phyloP scores from a whole-genome alignment of 164 flowering plant genomes.

The Magnolia sinica region DNA sequence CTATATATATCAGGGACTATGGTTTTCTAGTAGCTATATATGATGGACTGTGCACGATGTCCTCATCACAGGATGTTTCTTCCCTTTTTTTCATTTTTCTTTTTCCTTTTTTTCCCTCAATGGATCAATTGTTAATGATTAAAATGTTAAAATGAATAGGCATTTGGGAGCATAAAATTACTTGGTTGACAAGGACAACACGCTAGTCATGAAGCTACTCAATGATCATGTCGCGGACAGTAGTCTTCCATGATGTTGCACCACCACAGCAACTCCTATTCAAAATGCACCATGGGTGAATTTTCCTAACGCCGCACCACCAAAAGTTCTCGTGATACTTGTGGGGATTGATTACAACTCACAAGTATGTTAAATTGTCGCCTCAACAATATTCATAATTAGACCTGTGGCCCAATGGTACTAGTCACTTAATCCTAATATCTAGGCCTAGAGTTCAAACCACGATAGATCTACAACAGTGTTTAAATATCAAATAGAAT shows the following conservation, averaged over 20 bases:
- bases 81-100: too few species aligned
- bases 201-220: conserved; percentile 87
- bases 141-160: background rate
- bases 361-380: background rate
- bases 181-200: conserved; percentile 96
- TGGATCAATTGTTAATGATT: background rate
- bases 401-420: background rate
- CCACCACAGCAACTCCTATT: conserved; percentile 98
- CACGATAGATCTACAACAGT: too few species aligned
- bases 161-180: conserved; percentile 19
- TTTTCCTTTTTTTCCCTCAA: background rate
- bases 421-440: too few species aligned
- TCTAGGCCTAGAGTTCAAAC: too few species aligned
- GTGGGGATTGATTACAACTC: background rate
- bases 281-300: background rate
- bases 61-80: too few species aligned
- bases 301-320: background rate
- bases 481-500: too few species aligned
- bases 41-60: too few species aligned
- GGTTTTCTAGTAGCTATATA: too few species aligned
- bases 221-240: conserved; percentile 91
- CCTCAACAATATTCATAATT: background rate
- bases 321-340: background rate
- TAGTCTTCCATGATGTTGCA: conserved; percentile 78
- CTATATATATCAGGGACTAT: too few species aligned